Evolutionary conservation across 164 flowering plant species (phyloP), one percentile per base, ranked within the genome.

Genomic region (Stephania cephalantha): DNA sequence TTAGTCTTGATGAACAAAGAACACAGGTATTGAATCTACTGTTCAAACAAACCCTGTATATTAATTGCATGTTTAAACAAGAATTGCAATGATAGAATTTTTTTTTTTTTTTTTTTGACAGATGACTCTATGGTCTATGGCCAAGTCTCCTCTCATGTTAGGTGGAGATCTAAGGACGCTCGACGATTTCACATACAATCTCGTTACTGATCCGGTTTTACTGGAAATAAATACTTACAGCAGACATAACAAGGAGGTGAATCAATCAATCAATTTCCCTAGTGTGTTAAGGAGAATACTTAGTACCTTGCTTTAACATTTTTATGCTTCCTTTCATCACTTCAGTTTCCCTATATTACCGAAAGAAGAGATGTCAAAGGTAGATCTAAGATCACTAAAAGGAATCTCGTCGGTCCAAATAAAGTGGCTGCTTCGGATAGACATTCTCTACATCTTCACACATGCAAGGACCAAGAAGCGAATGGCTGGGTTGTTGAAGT

Each of bases 41-140:
- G 9, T 44, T 20, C 9, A 69, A 8, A 48, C 9, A 69, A 8
- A 48, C 13, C 9, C 53, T 48, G 13, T 48, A 48, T 48, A 9
- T 50, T 50, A 50, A 50, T 50, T 50, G 4, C 12, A 50, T 11
- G 15, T 50, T 50, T 50, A 11, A 10, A 50, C 55, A 7, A 50
- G 46, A 25, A 7, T 64, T 78, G 75, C 12, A 44, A 58, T 46
- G 52, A 48, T 30, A 25, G 55, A 55, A 42, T 52, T 82, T 63
- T 79, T 22, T 68, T 71, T 80, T 55, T 30, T 52, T 82, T 63
- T 79, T 22, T 68, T 71, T 80, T 55, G 30, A 46, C 88, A 95
- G 98, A 87, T 95, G 85, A 90, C 99, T 68, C 78, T 95, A 55
- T 95, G 99, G 98, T 82, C 98, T 66, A 90, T 95, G 84, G 90